These are phyloP conservation scores for Begonia fuchsioides DNA, from an alignment of 306 rosid species.

Conservation along the genomic window DNA sequence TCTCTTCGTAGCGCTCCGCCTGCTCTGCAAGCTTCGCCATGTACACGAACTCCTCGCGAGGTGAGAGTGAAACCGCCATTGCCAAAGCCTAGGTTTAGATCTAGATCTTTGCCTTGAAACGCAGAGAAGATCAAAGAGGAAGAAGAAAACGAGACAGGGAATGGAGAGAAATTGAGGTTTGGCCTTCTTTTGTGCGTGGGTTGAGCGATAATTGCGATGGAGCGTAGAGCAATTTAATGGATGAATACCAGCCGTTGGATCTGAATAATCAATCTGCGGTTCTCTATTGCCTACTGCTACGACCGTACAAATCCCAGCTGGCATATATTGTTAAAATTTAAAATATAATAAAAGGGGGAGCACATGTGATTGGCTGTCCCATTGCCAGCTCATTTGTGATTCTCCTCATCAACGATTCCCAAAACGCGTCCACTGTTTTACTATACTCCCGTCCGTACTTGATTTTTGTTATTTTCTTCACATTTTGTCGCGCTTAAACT, in stretches of 20 bases:
- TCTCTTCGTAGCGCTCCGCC: slow-evolving; percentile 98
- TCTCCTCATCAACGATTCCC: too few species aligned
- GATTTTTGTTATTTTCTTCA: too few species aligned
- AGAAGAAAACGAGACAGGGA: slow-evolving; percentile 1
- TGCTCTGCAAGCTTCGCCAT: slow-evolving; percentile 99
- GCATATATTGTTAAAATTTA: not conserved
- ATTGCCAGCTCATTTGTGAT: not conserved
- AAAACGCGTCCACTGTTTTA: too few species aligned
- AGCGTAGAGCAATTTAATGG: slow-evolving; percentile 7
- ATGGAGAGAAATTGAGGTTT: not conserved
- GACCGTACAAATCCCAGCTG: slow-evolving; percentile 9
- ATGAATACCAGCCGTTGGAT: slow-evolving; percentile 46
- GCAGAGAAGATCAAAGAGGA: slow-evolving; percentile 2
- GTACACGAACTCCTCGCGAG: slow-evolving; percentile 93
- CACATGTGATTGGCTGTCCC: not conserved
- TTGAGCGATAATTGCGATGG: slow-evolving; percentile 51
- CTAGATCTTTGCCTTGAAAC: not conserved
- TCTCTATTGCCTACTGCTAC: not conserved
- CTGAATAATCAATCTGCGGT: not conserved
- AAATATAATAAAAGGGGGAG: not conserved
- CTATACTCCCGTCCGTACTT: too few species aligned
- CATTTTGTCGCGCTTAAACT: too few species aligned
- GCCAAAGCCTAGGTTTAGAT: slow-evolving; percentile 6
- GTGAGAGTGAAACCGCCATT: slow-evolving; percentile 65
- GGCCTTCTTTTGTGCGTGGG: slow-evolving; percentile 2